phyloP scores from a whole-genome alignment of 2,329 filamentous ascomycete genomes.

The Xylaria sp. region DNA sequence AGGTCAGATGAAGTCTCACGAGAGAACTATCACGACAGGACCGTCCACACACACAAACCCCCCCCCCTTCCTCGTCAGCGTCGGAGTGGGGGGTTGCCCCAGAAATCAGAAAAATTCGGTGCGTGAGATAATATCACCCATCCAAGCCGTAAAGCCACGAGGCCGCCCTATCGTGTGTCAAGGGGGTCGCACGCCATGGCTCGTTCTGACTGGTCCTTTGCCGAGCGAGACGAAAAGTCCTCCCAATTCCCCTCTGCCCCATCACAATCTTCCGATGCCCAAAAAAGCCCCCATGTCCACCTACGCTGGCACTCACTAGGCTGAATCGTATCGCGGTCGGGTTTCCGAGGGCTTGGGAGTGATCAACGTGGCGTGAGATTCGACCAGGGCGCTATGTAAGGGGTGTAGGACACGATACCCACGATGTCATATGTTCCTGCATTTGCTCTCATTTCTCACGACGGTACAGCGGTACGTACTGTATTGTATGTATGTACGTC shows the following conservation, averaged over 20 bases:
- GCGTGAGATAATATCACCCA: slow-evolving; percentile 35
- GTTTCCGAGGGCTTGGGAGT: slow-evolving; percentile 37
- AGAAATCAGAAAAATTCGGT: slow-evolving; percentile 22
- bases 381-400: slow-evolving; percentile 3
- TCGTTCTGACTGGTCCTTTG: slow-evolving; percentile 35
- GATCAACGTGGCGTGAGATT: slow-evolving; percentile 34
- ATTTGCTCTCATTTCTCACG: slow-evolving; percentile 6
- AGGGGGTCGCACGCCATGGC: slow-evolving; percentile 6
- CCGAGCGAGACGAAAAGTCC: slow-evolving; percentile 27
- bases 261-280: slow-evolving; percentile 16
- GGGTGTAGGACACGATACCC: slow-evolving; percentile 7
- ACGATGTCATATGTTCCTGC: slow-evolving; percentile 28
- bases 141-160: slow-evolving; percentile 31
- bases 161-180: slow-evolving; percentile 14
- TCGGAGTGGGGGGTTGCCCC: slow-evolving; percentile 21
- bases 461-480: not conserved
- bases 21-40: slow-evolving; percentile 9
- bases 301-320: not conserved
- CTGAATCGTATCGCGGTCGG: slow-evolving; percentile 13
- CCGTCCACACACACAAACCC: not conserved
- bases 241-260: not conserved
- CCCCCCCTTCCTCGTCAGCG: not conserved
- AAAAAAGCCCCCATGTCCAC: not conserved
- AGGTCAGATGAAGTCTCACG: slow-evolving; percentile 26
- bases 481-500: not conserved